These are phyloP conservation scores for Breviolum minutum DNA, from an alignment of 73 alveolate genomes.

Conservation along the genomic window DNA sequence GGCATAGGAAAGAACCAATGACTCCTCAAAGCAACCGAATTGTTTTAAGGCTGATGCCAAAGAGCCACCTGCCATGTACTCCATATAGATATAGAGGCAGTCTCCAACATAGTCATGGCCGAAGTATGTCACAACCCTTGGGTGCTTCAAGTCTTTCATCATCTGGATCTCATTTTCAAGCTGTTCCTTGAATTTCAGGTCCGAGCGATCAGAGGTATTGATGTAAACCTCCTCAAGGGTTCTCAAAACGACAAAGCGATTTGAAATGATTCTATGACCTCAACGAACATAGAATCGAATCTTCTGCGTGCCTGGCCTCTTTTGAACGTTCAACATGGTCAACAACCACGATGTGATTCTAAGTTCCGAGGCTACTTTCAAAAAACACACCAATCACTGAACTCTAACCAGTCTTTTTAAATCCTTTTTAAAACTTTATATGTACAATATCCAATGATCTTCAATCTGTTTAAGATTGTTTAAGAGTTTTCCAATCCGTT, in stretches of 20 bases:
- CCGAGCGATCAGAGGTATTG: conserved; percentile 45
- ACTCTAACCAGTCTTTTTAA: too few relatives aligned
- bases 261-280: too few relatives aligned
- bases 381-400: too few relatives aligned
- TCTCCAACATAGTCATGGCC: conserved; percentile 82
- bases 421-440: too few relatives aligned
- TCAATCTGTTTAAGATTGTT: too few relatives aligned
- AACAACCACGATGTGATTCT: too few relatives aligned
- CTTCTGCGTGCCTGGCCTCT: too few relatives aligned
- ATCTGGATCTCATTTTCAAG: conserved; percentile 91
- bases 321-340: too few relatives aligned
- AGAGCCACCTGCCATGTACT: conserved; percentile 91
- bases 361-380: too few relatives aligned
- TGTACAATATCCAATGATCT: too few relatives aligned
- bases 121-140: conserved; percentile 48
- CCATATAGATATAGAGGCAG: conserved; percentile 77
- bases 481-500: neutral
- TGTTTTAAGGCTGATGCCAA: conserved; percentile 57
- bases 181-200: conserved; percentile 63
- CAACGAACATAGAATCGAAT: neutral
- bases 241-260: neutral
- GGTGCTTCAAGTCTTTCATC: conserved; percentile 78
- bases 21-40: conserved; percentile 75
- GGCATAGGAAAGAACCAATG: conserved; percentile 47
- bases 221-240: conserved; percentile 32